Base-by-base conservation (phyloP, 2,329 filamentous ascomycete genomes). In the Laburnicola sp. region DNA sequence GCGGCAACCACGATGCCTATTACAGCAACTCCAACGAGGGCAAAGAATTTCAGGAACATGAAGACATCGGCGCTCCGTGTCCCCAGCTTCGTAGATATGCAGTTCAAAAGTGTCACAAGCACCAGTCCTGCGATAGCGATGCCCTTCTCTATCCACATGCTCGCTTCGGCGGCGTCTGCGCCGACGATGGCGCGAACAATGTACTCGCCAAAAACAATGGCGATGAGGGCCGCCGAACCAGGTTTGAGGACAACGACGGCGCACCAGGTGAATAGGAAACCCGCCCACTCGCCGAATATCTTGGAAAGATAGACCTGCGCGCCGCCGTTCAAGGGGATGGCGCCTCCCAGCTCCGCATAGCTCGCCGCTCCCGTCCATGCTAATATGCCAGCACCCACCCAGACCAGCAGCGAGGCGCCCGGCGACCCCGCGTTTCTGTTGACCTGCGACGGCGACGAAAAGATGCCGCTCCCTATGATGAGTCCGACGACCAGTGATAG, bases 201-300 rank as follows among this genome's bases (percentile, higher is more conserved):
- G 69, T 99, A 99, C 75, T 99, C 94, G 37, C 94, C 94, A 79
- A 97, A 97, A 66, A 99, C 97, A 61, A 99, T 97, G 59, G 93
- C 83, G 58, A 99, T 91, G 68, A 99, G 99, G 55, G 94, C 94
- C 7, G 91, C 87, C 34, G 89, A 89, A 2, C 94, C 94, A 0
- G 94, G 94, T 75, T 97, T 97, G 55, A 99, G 78, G 9, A 99
- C 94, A 53, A 94, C 82, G 11, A 97, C 91, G 0, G 94, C 92
- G 45, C 90, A 91, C 94, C 94, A 99, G 2, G 92, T 95, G 73
- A 97, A 99, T 30, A 97, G 78, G 68, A 99, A 99, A 0, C 94
- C 94, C 1, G 86, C 84, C 65, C 96, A 79, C 75, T 99, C 94
- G 47, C 93, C 93, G 72, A 97, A 96, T 52, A 96, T 99, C 76